Base-by-base conservation (phyloP, 75 land plant genomes). In the Picea glauca region DNA sequence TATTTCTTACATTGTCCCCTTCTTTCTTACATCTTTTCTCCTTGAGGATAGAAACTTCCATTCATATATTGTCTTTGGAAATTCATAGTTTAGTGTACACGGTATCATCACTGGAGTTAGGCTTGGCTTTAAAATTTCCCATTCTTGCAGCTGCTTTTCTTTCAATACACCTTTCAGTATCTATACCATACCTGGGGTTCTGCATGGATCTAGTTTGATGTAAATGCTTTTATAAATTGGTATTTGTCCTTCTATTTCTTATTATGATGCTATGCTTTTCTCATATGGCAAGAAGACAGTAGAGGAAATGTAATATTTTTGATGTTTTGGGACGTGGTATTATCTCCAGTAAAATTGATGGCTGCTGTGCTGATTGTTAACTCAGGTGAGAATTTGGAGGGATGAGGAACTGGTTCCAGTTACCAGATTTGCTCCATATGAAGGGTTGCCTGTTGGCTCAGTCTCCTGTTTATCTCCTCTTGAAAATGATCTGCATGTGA, bases 331-430 rank as follows among this genome's bases (percentile, higher is more conserved):
- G 50, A 15, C 33, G 70, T 74, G 5, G 17, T 67, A 60, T 76
- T 63, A 40, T 17, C 35, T 70, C 0, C 23, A 50, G 56, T 70
- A 43, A 46, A 9, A 43, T n/a, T 70, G 20, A 70, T 43, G 73
- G 23, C 12, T 11, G 18, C 43, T 70, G n/a, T 43, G 23, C 20
- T 70, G 54, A 21, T 43, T 68, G 17, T 4, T 7, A 33, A 70
- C 54, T 79, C 58, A 79, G 80, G 80, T 79, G 15, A 77, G 80
- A 76, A 76, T 79, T 76, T 79, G 80, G 80, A 57, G 79, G 23
- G 80, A 79, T 20, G 50, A 62, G 46, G 68, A 75, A 23, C 80
- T 33, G 8, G 40, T 50, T 77, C 11, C 56, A 40, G 78, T 79
- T 46, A 60, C 77, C 20, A 64, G 63, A 26, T 64, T 79, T 76